Evolutionary conservation across 202 grass and related monocot genomes (phyloP), one percentile per base, ranked within the genome.

Genomic region (Saccharum hybrid): DNA sequence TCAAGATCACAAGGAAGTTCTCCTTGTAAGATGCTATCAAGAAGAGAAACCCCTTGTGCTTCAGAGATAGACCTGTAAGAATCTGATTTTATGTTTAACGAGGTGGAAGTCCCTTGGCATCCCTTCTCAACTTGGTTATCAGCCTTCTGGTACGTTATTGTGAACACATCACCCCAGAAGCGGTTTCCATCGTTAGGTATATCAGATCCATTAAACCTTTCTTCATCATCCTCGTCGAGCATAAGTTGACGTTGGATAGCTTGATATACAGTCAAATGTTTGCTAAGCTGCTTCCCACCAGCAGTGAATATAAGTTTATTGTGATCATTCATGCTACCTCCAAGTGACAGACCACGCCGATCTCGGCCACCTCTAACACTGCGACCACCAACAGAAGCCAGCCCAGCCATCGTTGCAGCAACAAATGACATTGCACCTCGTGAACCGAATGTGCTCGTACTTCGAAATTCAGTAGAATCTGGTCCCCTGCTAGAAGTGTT

Each of bases 101-200:
- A 90, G 62, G 81, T 87, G 11, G 94, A 84, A 76, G 84, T 81
- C 74, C 88, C 86, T 60, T 91, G 83, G 72, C 86, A 72, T 65
- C 72, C 84, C 84, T 81, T 94, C 71, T 94, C 83, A 80, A 13
- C 72, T 43, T 90, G 87, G 37, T 85, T 72, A 91, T 92, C 94
- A 79, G 92, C 86, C 72, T 94, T 97, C 82, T 93, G 92, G 72
- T 97, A 97, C 22, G 90, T 94, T 81, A 97, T 94, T 9, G 94
- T 94, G 82, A 97, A 97, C 65, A 97, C 70, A 62, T 97, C 94
- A 86, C 86, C 91, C 90, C 92, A 94, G 85, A 97, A 97, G 23
- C 90, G 82, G 71, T 85, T 94, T 72, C 88, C 92, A 90, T 97
- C 90, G 26, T 88, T 92, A 1, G 75, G 67, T 57, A 94, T 43